Base-by-base conservation (phyloP, 768 basidiomycete genomes). In the Tephrocybe rancida region DNA sequence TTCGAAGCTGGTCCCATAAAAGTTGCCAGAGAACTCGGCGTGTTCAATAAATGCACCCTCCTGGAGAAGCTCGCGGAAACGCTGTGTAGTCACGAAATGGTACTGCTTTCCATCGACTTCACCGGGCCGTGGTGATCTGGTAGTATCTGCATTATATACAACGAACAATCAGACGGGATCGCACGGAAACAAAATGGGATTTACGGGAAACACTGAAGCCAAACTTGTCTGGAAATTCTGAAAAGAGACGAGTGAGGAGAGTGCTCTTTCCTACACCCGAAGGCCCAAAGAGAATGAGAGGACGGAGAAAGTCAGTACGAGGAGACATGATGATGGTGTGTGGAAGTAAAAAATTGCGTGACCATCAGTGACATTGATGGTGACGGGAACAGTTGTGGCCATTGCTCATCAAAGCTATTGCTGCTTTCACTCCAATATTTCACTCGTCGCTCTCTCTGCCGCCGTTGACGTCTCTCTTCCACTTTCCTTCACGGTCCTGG, bases 201-300 rank as follows among this genome's bases (percentile, higher is more conserved):
- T 50, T 70, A 95, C 93, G 96, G 35, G 95, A 97, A 50, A 98
- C 88, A 66, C 88, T 89, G 77, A 98, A 98, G 8, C 91, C 90
- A 68, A 98, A 98, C 54, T 80, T 84, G 69, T 88, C 86, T 3
- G 93, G 94, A 66, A 81, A 83, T 27, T 92, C 88, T 25, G 71
- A 72, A 68, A 98, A 91, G 48, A 98, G 85, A 46, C 85, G 86
- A 46, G 78, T 77, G 45, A 98, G 81, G 27, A 98, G 84, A 0
- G 96, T 96, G 64, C 89, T 92, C 70, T 98, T 98, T 48, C 96
- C 96, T 2, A 95, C 91, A 54, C 95, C 95, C 1, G 92, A 95
- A 0, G 95, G 95, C 0, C 93, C 92, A 50, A 90, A 96, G 56
- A 96, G 77, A 38, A 97, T 85, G 47, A 97, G 84, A 3, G 95